Base-by-base conservation (phyloP, 768 basidiomycete species). In the Leucosporidium creatinivorum region DNA sequence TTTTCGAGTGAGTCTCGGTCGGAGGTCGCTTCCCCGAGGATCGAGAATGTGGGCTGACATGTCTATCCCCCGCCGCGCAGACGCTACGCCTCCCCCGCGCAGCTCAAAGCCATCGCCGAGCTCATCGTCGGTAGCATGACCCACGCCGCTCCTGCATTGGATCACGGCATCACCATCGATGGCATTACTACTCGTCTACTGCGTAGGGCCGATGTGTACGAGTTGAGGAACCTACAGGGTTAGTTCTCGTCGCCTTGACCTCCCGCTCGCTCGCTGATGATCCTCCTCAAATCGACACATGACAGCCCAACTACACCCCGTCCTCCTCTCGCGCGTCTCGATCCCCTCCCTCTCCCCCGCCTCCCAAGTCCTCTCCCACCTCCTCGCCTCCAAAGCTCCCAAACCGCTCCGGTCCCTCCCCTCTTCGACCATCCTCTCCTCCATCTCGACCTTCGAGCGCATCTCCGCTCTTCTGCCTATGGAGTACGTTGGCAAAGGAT, bases 191-290 rank as follows among this genome's bases (percentile, higher is more conserved):
- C 33, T 10, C 66, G 64, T 4, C 31, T 66, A 0, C 39, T 68
- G 13, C 59, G 51, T 0, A 63, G 70, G 25, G 64, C 67, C 9
- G 70, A 72, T 21, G 66, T 72, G 58, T 72, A 67, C 64, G 70
- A 72, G 31, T 26, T 63, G 0, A 19, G 57, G 17, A 23, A 54
- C 8, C n/a, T 68, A 1, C 70, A 66, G 21, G 39, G 69, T 70
- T 12, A 12, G 56, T 48, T 3, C 25, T 18, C 12, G 4, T 49
- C 25, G 9, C 25, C 33, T 5, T n/a, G 6, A 0, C 33, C 30
- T 4, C 25, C 26, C 47, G 21, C 4, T 7, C 7, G 5, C 6
- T 9, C 13, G 39, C 39, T 44, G 15, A 44, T 13, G 8, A 2
- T 44, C 19, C 15, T 12, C 19, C 17, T 33, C 19, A 3, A 19